Evolutionary conservation across 225 moss, liverwort and hornwort species (phyloP), one percentile per base, ranked within the genome.

Genomic region (Pleurozium schreberi): DNA sequence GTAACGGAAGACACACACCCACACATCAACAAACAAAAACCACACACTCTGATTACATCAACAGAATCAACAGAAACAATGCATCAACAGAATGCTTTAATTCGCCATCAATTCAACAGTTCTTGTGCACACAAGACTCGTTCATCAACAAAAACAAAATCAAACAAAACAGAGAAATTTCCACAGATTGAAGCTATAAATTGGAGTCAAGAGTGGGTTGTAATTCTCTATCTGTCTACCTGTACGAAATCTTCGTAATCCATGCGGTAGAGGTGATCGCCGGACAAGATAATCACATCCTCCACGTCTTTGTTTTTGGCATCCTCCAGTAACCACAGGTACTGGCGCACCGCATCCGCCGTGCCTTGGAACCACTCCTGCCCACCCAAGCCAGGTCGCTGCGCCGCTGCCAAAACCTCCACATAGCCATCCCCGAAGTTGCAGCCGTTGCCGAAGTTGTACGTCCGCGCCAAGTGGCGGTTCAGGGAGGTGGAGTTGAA

Each of bases 331-430:
- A 98, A 91, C 98, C 98, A 98, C 53, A 91, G 71, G 61, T 95
- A 96, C 69, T 96, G 98, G 28, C 98, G 95, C 14, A 98, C 98
- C 4, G 96, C 96, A 69, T 98, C 98, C 6, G 98, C 98, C 5
- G 98, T 98, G 83, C 98, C 98, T 90, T 92, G 95, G 75, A 96
- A 98, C 96, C 98, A 96, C 62, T 95, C 92, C 89, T 94, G 91
- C 17, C 98, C 98, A 38, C 91, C 86, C 64, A 93, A 88, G 11
- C 97, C 97, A 9, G 92, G 94, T 18, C 93, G 95, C 87, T 98
- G 96, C 40, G 95, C 95, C 23, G 98, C 98, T 30, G 98, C 98
- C 93, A 98, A 87, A 49, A 98, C 95, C 75, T 93, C 90, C 40
- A 92, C 91, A 53, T 66, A 89, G 23, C 92, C 93, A 8, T 92